A percentile compares a stretch with the other conserved stretches of the same genome.
phyloP scores from a whole-genome alignment of 306 rosid genomes.

The Corylus heterophylla region DNA sequence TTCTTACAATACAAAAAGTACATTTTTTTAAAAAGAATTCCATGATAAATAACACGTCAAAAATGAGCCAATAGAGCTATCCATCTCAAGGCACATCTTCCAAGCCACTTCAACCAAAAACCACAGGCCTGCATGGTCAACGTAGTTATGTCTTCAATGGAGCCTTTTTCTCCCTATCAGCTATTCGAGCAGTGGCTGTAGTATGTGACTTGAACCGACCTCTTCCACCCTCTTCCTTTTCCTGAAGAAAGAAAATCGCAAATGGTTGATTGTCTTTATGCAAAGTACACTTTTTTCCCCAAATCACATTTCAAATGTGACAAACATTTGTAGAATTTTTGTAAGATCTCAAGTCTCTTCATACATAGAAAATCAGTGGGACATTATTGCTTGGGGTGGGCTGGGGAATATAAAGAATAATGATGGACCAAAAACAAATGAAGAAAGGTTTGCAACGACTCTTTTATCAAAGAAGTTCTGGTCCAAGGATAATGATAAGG shows the following conservation, averaged over 20 bases:
- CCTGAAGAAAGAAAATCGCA: slow-evolving; percentile 49
- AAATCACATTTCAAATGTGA: neutral
- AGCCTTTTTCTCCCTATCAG: slow-evolving; percentile 98
- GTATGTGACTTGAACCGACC: slow-evolving; percentile 98
- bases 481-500: neutral
- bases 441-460: neutral
- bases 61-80: slow-evolving; percentile 21
- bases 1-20: neutral
- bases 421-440: neutral
- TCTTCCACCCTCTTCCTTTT: slow-evolving; percentile 86
- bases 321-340: neutral
- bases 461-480: neutral
- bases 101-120: slow-evolving; percentile 25
- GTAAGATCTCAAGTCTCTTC: too few species aligned
- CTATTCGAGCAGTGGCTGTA: slow-evolving; percentile 84
- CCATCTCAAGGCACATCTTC: slow-evolving; percentile 16
- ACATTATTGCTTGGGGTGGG: neutral
- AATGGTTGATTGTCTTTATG: slow-evolving; percentile 10
- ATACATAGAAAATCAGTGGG: too few species aligned
- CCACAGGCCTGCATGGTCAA: slow-evolving; percentile 18
- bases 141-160: slow-evolving; percentile 66
- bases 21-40: neutral
- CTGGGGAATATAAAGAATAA: too few species aligned
- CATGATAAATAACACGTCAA: neutral
- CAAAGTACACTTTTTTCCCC: neutral